phyloP scores from a whole-genome alignment of 1,284 basidiomycete genomes.

The Microbotryum lychnidis-dioicae region DNA sequence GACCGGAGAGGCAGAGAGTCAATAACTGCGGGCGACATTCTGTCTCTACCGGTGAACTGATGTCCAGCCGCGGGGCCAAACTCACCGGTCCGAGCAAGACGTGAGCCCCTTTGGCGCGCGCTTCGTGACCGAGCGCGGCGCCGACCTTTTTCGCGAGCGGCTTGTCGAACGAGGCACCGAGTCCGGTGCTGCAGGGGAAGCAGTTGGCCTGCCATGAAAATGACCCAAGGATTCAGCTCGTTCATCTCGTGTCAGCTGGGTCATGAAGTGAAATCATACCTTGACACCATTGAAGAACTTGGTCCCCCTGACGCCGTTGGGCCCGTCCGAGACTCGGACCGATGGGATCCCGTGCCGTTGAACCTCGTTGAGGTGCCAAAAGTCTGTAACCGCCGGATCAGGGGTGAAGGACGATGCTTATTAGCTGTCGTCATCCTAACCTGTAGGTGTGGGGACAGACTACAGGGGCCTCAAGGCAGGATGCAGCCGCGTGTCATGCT shows the following conservation, averaged over 20 bases:
- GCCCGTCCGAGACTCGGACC: constrained; percentile 36
- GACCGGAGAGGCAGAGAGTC: no score
- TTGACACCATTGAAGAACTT: constrained; percentile 50
- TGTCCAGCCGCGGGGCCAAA: no score
- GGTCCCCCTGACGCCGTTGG: constrained; percentile 38
- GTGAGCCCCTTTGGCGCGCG: constrained; percentile 12
- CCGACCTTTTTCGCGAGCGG: constrained; percentile 8
- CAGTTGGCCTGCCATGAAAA: constrained; percentile 47
- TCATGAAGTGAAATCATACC: constrained; percentile 52
- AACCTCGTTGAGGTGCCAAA: constrained; percentile 55
- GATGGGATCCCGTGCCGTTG: constrained; percentile 54
- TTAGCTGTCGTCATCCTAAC: no score
- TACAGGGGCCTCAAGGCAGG: no score
- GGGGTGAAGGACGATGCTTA: no score
- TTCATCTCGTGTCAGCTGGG: constrained; percentile 35
- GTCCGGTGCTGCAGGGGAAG: constrained; percentile 8
- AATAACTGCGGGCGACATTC: no score
- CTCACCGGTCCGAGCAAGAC: not conserved
- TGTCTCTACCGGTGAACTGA: no score
- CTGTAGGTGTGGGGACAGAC: no score
- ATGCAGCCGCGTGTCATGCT: no score
- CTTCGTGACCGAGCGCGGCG: constrained; percentile 10
- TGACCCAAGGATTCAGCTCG: not conserved
- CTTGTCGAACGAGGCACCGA: constrained; percentile 13
- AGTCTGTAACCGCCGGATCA: not conserved